phyloP scores from a whole-genome alignment of 139 green algal species.

The Astrephomene gubernaculifera region DNA sequence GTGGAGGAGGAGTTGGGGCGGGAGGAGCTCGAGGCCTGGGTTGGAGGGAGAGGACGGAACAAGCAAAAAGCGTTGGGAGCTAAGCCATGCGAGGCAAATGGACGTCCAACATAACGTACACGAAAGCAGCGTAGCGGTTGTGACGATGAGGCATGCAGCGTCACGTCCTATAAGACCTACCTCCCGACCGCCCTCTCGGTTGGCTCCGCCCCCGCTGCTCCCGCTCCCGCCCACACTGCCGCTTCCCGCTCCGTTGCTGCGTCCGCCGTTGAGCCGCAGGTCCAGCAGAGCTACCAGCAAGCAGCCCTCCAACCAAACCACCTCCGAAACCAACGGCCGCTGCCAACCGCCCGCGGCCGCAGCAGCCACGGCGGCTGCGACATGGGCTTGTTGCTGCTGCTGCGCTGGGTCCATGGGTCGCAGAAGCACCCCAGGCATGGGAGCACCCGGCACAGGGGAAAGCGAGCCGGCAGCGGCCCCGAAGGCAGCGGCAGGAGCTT shows the following conservation, averaged over 20 bases:
- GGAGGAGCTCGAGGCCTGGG: neutral
- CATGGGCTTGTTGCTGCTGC: neutral
- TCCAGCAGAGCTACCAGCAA: conserved; percentile 39
- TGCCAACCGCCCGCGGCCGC: neutral
- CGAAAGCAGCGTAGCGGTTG: too few species aligned
- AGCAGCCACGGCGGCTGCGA: too few species aligned
- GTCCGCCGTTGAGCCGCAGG: neutral
- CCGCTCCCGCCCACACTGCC: neutral
- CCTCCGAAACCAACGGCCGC: conserved; percentile 18
- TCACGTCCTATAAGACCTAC: neutral
- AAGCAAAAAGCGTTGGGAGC: too few species aligned
- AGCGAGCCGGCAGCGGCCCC: too few species aligned
- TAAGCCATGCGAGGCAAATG: too few species aligned
- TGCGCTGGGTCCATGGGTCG: neutral
- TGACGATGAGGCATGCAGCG: too few species aligned
- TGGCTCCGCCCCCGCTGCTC: neutral
- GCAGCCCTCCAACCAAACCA: conserved; percentile 41
- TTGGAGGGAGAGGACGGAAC: neutral
- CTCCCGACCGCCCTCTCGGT: neutral
- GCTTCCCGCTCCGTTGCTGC: neutral
- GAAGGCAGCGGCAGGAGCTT: neutral
- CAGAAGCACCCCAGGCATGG: neutral
- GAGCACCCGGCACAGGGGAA: neutral
- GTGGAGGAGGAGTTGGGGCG: too few species aligned
- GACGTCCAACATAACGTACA: too few species aligned